Base-by-base conservation (phyloP, 169 alveolate species). In the Plasmodium knowlesi region DNA sequence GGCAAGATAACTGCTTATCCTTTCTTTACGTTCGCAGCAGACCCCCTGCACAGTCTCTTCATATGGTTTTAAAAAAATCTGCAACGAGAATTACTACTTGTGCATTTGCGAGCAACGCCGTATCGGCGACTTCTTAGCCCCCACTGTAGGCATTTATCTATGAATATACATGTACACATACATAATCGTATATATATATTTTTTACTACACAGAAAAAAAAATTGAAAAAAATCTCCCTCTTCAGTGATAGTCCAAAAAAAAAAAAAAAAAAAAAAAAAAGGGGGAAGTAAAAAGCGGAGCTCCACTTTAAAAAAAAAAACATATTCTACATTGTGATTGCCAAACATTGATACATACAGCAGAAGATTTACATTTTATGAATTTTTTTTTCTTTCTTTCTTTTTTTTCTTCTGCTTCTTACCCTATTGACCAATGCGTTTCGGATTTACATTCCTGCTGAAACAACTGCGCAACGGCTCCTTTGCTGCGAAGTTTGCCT, bases 241-340 rank as follows among this genome's bases (percentile, higher is more conserved):
- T 9, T 74, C 8, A 74, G 37, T 43, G 53, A 43, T 43, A 43
- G 16, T 6, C 16, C 39, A 74, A 9, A 46, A 54, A 34, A 74
- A 30, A 8, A 74, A 32, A 2, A 9, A 9, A 9, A 37, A 37
- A 39, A 1, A 37, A 79, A 73, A 74, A 74, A 74, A 74, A 74
- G 30, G 30, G 46, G 19, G 34, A 80, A 10, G 61, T 10, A 34
- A 34, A 76, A 76, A 6, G 12, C 5, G 5, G 41, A 30, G 28
- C 6, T 83, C 25, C 1, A 83, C 30, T 83, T 83, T 57, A 30
- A 83, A 57, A 61, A 57, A 43, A 25, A 83, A 32, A 9, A 83
- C n/a, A 9, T 5, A 22, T 74, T 30, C 19, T 80, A 80, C 86
- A 16, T 6, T 46, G 30, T 80, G 41, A 28, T 34, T 34, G 43